A percentile compares a stretch with the other conserved stretches of the same genome.
Conservation (phyloP, 1,284 basidiomycete genomes). For the Cryptococcus amylolentus region DNA sequence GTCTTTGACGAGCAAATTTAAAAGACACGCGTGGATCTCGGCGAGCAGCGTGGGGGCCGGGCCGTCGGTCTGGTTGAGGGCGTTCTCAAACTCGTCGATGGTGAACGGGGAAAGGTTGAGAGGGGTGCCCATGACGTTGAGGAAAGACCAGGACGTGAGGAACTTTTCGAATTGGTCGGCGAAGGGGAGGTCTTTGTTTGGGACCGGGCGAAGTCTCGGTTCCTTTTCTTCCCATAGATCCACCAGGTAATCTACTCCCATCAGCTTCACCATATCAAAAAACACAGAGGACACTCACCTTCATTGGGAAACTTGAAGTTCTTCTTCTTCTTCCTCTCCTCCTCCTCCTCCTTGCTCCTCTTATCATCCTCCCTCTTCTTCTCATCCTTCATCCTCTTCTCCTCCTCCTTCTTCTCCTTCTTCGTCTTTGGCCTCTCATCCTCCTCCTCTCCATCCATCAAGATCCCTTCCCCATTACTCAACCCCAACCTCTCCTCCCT, state of each 20-base stretch:
- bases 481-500: conserved; percentile 55
- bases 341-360: conserved; percentile 59
- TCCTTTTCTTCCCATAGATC: conserved; percentile 66
- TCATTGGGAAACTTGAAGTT: conserved; percentile 67
- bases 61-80: conserved; percentile 69
- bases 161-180: conserved; percentile 78
- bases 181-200: conserved; percentile 66
- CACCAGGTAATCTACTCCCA: conserved; percentile 71
- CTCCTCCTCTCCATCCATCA: conserved; percentile 54
- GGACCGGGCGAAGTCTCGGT: conserved; percentile 61
- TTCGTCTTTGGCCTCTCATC: conserved; percentile 60
- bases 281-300: conserved; percentile 44
- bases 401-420: conserved; percentile 72
- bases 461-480: conserved; percentile 44
- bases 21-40: conserved; percentile 83
- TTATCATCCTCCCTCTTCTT: conserved; percentile 46
- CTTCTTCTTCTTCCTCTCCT: conserved; percentile 66
- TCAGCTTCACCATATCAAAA: conserved; percentile 16
- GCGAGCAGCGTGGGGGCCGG: conserved; percentile 68
- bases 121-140: conserved; percentile 85
- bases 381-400: conserved; percentile 26
- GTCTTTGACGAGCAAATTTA: conserved; percentile 78
- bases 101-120: conserved; percentile 86
- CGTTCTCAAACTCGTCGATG: conserved; percentile 87
- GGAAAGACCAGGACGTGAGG: conserved; percentile 85